Percentiles rank a stretch among this genome's conserved stretches.
phyloP scores from a whole-genome alignment of 192 early-diverging fungal species.

The Podila verticillata region DNA sequence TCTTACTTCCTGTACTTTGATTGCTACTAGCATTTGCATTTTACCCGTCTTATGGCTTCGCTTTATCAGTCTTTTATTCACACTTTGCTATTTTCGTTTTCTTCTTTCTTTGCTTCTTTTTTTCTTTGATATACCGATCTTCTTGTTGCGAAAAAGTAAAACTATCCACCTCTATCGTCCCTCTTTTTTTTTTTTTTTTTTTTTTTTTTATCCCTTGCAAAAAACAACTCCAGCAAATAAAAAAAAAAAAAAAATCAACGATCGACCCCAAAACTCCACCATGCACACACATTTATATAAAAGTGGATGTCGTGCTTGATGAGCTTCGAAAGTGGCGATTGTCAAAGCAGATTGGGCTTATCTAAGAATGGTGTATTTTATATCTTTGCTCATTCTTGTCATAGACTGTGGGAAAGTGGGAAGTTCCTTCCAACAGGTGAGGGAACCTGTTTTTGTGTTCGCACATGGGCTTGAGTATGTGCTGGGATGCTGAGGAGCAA shows the following conservation, averaged over 20 bases:
- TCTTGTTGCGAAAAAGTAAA: constrained; percentile 7
- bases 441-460: too few relatives aligned
- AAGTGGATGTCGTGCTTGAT: too few relatives aligned
- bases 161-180: neutral
- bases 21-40: constrained; percentile 3
- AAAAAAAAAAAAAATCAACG: too few relatives aligned
- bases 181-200: constrained; percentile 1
- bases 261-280: neutral
- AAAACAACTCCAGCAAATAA: neutral
- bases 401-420: too few relatives aligned
- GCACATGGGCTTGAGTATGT: too few relatives aligned
- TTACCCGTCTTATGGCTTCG: neutral
- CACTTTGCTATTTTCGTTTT: constrained; percentile 1
- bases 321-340: too few relatives aligned
- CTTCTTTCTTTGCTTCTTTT: neutral
- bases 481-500: too few relatives aligned
- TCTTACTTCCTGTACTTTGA: too few relatives aligned
- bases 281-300: neutral
- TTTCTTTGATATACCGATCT: constrained; percentile 3
- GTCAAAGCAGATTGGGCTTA: too few relatives aligned
- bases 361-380: too few relatives aligned
- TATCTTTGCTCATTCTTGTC: too few relatives aligned
- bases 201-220: neutral
- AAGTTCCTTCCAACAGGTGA: too few relatives aligned
- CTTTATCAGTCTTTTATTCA: neutral